These are phyloP conservation scores for Xylaria castorea DNA, from an alignment of 495 filamentous ascomycete genomes.

Conservation along the genomic window DNA sequence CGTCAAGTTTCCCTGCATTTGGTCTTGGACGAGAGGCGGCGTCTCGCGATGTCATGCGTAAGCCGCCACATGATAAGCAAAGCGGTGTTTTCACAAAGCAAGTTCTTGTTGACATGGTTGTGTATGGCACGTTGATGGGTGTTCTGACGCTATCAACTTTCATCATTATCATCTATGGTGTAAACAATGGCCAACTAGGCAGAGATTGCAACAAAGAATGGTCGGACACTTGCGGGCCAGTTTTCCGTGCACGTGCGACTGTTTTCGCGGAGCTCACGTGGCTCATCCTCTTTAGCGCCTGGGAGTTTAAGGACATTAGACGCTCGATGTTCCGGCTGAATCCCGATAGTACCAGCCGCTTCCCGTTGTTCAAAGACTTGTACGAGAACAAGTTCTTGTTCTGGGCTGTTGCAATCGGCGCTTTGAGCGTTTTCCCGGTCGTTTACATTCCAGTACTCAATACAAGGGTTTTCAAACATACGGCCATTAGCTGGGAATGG, in stretches of 20 bases:
- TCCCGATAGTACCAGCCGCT: slow-evolving; percentile 54
- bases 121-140: slow-evolving; percentile 75
- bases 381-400: slow-evolving; percentile 78
- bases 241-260: slow-evolving; percentile 79
- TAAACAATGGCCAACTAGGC: slow-evolving; percentile 63
- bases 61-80: slow-evolving; percentile 70
- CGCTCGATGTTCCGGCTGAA: slow-evolving; percentile 74
- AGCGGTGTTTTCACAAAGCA: slow-evolving; percentile 74
- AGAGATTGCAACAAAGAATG: slow-evolving; percentile 68
- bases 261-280: slow-evolving; percentile 80
- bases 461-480: slow-evolving; percentile 74
- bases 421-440: slow-evolving; percentile 71
- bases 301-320: slow-evolving; percentile 77
- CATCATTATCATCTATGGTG: slow-evolving; percentile 71
- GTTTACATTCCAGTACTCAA: slow-evolving; percentile 78
- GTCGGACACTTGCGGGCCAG: slow-evolving; percentile 60
- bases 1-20: slow-evolving; percentile 76
- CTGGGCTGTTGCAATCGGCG: slow-evolving; percentile 72
- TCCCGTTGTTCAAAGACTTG: slow-evolving; percentile 67
- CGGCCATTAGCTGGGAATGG: slow-evolving; percentile 78
- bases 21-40: slow-evolving; percentile 76
- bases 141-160: slow-evolving; percentile 71
- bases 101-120: slow-evolving; percentile 73
- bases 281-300: slow-evolving; percentile 73
- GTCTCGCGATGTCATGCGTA: slow-evolving; percentile 70